Conservation (phyloP, 2,329 filamentous ascomycete genomes). For the Diaporthe helianthi region DNA sequence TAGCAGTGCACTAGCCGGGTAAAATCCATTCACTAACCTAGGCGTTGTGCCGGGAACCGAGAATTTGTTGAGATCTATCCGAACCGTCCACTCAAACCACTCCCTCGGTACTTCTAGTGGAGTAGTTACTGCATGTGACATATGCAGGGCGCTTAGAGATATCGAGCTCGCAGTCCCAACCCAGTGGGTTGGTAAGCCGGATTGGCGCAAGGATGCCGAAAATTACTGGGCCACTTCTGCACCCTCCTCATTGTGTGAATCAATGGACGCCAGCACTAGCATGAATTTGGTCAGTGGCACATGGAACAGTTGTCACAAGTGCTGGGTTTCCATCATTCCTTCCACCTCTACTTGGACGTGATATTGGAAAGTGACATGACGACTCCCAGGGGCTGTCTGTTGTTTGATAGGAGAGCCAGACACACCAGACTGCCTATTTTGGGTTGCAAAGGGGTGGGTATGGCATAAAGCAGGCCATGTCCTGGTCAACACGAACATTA, state of each 20-base stretch:
- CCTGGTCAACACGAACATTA: not conserved
- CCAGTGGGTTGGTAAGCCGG: no score
- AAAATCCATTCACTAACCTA: not conserved
- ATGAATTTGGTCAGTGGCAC: not conserved
- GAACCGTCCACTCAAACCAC: not conserved
- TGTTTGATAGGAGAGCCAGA: not conserved
- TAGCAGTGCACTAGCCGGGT: not conserved
- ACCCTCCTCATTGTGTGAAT: not conserved
- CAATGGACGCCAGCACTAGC: not conserved
- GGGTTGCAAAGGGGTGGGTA: not conserved
- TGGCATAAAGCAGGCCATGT: not conserved
- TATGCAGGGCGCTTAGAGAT: not conserved
- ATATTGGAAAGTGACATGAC: not conserved
- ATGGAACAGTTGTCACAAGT: not conserved
- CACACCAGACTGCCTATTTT: not conserved
- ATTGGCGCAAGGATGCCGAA: not conserved
- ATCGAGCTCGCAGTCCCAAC: not conserved
- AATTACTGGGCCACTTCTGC: not conserved
- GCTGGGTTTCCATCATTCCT: not conserved
- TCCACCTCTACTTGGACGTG: not conserved
- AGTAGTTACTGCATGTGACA: not conserved
- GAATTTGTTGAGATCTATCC: not conserved
- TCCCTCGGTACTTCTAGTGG: not conserved
- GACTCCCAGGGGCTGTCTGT: not conserved
- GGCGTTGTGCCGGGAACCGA: not conserved